These are phyloP conservation scores for Backusella macrospora DNA, from an alignment of 192 early-diverging fungal genomes.

Conservation along the genomic window DNA sequence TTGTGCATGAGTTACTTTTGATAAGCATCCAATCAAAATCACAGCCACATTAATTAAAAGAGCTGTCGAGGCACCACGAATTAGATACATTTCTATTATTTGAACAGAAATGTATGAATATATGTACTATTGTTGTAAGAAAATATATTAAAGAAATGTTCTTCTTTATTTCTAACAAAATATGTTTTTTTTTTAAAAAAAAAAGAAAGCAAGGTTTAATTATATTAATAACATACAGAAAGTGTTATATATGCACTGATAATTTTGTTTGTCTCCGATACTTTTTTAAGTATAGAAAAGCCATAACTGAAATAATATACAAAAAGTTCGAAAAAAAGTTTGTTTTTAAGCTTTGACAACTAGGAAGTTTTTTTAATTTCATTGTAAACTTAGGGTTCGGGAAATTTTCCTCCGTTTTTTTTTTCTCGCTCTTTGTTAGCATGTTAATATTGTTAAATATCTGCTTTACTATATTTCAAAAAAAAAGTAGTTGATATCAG, in stretches of 20 bases:
- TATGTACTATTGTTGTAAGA: neutral
- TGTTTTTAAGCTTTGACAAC: slow-evolving; percentile 2
- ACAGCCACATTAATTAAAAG: neutral
- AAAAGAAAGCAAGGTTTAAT: neutral
- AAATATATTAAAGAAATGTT: neutral
- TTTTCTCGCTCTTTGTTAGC: too few species aligned
- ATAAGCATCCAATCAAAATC: neutral
- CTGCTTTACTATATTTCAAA: too few species aligned
- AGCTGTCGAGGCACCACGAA: neutral
- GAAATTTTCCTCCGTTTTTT: too few species aligned
- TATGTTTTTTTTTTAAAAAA: neutral
- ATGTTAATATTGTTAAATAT: too few species aligned
- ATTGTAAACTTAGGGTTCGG: neutral
- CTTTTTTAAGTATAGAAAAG: neutral
- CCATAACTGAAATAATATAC: neutral
- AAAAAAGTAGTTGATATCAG: too few species aligned
- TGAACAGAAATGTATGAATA: neutral
- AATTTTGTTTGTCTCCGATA: slow-evolving; percentile 1
- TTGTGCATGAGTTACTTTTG: neutral
- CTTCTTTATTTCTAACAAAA: neutral
- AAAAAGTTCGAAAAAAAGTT: neutral
- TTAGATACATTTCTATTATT: neutral
- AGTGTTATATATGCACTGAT: neutral
- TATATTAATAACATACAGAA: neutral
- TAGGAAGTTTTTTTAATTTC: slow-evolving; percentile 2